A percentile compares a stretch with the other conserved stretches of the same genome.
Evolutionary conservation across 805 yeast species (phyloP).

Genomic region (Yarrowia sp.): DNA sequence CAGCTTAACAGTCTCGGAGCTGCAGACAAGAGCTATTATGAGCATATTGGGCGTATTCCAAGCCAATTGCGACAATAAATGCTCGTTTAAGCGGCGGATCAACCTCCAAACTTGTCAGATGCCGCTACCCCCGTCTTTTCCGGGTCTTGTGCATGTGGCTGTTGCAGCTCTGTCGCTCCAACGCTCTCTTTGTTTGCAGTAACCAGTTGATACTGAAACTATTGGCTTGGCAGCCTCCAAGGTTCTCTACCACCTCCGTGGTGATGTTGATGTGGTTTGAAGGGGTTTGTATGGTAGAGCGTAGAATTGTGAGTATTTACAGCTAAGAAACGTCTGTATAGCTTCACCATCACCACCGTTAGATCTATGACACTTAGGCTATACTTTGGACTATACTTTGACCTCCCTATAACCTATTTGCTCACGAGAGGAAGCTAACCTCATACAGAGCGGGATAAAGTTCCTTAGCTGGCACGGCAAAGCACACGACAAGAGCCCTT

Average conservation of each 20-base stretch:
- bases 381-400: not conserved
- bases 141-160: not conserved
- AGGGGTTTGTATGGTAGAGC: not conserved
- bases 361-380: not conserved
- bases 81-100: not conserved
- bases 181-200: not conserved
- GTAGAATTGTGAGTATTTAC: no score
- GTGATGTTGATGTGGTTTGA: not conserved
- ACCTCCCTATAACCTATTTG: not conserved
- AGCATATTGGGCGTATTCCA: not conserved
- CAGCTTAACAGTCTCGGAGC: not conserved
- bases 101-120: not conserved
- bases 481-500: no score
- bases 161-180: not conserved
- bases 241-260: not conserved
- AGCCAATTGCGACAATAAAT: not conserved
- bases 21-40: not conserved
- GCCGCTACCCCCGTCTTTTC: not conserved
- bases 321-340: no score
- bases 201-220: not conserved
- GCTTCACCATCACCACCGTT: no score
- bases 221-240: slow-evolving; percentile 27
- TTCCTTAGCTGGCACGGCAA: not conserved
- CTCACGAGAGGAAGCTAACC: not conserved
- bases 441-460: not conserved